Evolutionary conservation across 768 basidiomycete species (phyloP).

Genomic region (Bullera alba): DNA sequence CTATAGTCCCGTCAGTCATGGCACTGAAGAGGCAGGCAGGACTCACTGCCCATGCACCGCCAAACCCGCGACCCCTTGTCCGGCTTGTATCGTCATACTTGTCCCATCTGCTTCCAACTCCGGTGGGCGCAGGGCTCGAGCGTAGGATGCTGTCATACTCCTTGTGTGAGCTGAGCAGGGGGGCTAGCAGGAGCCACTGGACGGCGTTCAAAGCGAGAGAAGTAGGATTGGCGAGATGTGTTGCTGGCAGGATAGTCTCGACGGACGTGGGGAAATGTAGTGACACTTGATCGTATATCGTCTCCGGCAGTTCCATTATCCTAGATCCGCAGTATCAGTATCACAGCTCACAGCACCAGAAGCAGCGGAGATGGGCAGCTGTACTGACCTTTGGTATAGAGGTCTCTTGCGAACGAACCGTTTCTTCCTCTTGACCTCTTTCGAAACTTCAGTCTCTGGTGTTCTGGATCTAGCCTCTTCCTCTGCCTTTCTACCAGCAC

Average conservation of each 20-base stretch:
- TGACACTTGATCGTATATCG: conserved; percentile 18
- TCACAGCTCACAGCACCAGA: background rate
- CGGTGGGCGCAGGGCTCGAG: conserved; percentile 3
- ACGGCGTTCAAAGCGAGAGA: conserved; percentile 19
- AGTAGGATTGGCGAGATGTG: conserved; percentile 31
- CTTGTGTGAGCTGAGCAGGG: conserved; percentile 18
- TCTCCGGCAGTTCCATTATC: conserved; percentile 11
- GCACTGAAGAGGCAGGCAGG: background rate
- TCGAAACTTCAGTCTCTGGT: background rate
- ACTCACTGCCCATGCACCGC: conserved; percentile 28
- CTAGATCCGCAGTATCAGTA: conserved; percentile 11
- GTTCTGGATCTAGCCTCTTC: conserved; percentile 6
- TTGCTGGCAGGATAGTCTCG: conserved; percentile 25
- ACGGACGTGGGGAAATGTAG: conserved; percentile 20
- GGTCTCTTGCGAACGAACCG: conserved; percentile 29
- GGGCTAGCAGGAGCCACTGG: conserved; percentile 30
- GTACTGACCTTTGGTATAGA: conserved; percentile 27
- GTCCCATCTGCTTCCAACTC: conserved; percentile 25
- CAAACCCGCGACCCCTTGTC: conserved; percentile 3
- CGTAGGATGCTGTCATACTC: conserved; percentile 21
- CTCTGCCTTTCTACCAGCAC: conserved; percentile 18
- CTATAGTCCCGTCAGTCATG: no score
- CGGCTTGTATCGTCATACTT: conserved; percentile 25
- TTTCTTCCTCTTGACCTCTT: conserved; percentile 16
- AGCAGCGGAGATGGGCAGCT: background rate